Evolutionary conservation across 495 filamentous ascomycete genomes (phyloP), one percentile per base, ranked within the genome.

Genomic region (Penicillium parvum): DNA sequence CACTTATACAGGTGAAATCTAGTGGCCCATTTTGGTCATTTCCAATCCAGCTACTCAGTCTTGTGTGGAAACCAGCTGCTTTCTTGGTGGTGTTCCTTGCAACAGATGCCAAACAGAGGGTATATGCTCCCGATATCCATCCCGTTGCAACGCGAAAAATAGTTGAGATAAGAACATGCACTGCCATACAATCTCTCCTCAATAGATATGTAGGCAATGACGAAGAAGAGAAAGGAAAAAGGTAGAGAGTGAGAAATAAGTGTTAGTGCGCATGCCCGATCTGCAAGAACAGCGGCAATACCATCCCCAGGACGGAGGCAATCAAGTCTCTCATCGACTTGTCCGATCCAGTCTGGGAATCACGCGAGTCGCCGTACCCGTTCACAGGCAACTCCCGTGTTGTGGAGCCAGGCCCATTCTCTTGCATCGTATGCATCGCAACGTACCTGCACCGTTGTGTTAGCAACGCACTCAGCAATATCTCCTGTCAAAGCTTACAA

Each of bases 391-490:
- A 28, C 32, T 79, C 76, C 9, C 81, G 76, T 42, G 57, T 77
- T 50, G 41, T 57, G 27, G 35, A 70, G 49, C 37, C 67, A 43
- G 49, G 64, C 43, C 79, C 78, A 32, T 84, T 82, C 54, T 95
- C 89, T 58, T 91, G 88, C 89, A 97, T 96, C 3, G 90, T 88
- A 58, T 98, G 92, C 91, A 96, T 95, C 2, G 92, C 94, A 19
- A 98, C 92, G 57, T 98, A 97, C 58, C 90, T 95, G 40, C 8
- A 15, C 7, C 12, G 28, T 3, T 27, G 8, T n/a, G 37, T 65
- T 45, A 61, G 47, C 30, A 32, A 32, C 10, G 30, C 5, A 29
- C 19, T 42, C 18, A 32, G 17, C n/a, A n/a, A n/a, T n/a, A n/a
- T n/a, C 12, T 25, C 8, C 8, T 18, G 7, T 0, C 4, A 19